Conservation (phyloP, 345 rosid species). For the thale cress (Arabidopsis thaliana) region DNA sequence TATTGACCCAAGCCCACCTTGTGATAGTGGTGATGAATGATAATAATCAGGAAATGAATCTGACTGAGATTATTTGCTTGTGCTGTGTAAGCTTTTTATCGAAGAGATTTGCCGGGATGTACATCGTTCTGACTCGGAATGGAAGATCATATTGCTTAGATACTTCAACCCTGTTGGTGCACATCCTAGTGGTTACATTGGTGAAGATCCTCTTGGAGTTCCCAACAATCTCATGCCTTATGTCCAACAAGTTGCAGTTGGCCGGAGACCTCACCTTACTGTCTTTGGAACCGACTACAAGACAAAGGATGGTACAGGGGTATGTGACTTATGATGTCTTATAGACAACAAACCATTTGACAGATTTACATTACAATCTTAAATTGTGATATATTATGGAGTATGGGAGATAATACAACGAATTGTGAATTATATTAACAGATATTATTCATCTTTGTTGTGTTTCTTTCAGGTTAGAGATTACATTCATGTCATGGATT, state of each 20-base stretch:
- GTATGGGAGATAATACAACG: neutral
- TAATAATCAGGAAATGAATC: conserved; percentile 1
- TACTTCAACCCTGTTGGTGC: conserved; percentile 99
- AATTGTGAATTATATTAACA: neutral
- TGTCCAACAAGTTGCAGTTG: conserved; percentile 95
- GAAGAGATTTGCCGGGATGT: conserved; percentile 90
- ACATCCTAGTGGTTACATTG: conserved; percentile 88
- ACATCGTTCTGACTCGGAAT: conserved; percentile 66
- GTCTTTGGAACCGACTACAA: conserved; percentile 84
- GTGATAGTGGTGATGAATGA: neutral
- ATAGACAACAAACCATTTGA: neutral
- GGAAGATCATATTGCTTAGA: conserved; percentile 93
- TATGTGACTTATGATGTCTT: conserved; percentile 45
- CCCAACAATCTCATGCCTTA: conserved; percentile 99
- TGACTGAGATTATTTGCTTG: conserved; percentile 18
- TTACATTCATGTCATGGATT: conserved; percentile 91
- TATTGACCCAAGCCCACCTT: neutral
- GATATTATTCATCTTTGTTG: neutral
- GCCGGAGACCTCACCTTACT: conserved; percentile 77
- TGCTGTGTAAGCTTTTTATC: conserved; percentile 69
- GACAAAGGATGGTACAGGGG: conserved; percentile 98
- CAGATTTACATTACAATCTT: neutral
- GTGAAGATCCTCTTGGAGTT: conserved; percentile 93
- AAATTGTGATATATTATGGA: neutral
- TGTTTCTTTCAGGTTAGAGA: conserved; percentile 73